Percentiles rank a stretch among this genome's conserved stretches.
phyloP scores from a whole-genome alignment of 2,329 filamentous ascomycete species.

The Fusarium mangiferae region DNA sequence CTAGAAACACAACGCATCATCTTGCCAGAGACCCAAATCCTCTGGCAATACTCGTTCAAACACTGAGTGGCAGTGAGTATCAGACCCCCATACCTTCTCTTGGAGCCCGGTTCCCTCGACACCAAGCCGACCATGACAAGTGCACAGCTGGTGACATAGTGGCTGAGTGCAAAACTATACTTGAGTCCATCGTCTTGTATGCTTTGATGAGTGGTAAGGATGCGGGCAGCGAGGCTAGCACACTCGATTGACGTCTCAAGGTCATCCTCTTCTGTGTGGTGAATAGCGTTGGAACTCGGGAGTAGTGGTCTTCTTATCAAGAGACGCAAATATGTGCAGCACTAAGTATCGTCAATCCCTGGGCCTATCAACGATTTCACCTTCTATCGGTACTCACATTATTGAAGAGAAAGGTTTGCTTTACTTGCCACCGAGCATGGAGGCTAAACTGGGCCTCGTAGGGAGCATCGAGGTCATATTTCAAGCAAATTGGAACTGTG shows the following conservation, averaged over 20 bases:
- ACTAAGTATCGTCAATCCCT: not conserved
- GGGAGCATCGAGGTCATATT: not conserved
- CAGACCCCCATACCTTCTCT: conserved; percentile 17
- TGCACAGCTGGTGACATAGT: conserved; percentile 34
- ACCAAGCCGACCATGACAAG: conserved; percentile 32
- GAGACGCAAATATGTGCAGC: conserved; percentile 30
- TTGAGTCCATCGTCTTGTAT: conserved; percentile 26
- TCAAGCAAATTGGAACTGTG: conserved; percentile 3
- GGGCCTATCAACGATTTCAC: too few species aligned
- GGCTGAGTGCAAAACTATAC: conserved; percentile 29
- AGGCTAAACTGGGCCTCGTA: conserved; percentile 15
- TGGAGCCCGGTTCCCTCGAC: conserved; percentile 16
- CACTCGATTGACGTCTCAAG: conserved; percentile 19
- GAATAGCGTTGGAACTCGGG: not conserved
- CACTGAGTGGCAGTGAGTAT: conserved; percentile 15
- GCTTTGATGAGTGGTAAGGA: conserved; percentile 21
- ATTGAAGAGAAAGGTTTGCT: conserved; percentile 16
- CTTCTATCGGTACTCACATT: not conserved
- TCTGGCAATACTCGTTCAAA: conserved; percentile 28
- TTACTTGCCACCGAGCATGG: conserved; percentile 17
- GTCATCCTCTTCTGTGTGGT: conserved; percentile 23
- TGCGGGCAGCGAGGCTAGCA: conserved; percentile 22
- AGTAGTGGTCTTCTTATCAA: conserved; percentile 25
- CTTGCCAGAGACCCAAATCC: conserved; percentile 33
- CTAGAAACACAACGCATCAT: conserved; percentile 31